Percentiles rank a stretch among this genome's conserved stretches.
phyloP scores from a whole-genome alignment of 345 rosid genomes.

The Gossypium australe region DNA sequence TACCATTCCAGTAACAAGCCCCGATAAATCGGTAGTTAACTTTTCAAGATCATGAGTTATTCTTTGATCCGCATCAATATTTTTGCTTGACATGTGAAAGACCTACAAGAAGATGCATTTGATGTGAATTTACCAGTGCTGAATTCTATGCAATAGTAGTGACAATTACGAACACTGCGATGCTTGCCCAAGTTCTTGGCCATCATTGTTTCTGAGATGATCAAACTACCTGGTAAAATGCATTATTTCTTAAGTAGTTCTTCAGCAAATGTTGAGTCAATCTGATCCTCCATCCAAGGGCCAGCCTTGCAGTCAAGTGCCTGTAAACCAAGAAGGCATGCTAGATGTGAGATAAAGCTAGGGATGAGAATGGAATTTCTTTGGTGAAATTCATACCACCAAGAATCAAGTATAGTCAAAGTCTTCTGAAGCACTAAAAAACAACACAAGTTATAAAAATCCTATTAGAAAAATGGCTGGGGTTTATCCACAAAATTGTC shows the following conservation, averaged over 20 bases:
- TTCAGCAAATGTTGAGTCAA: constrained; percentile 84
- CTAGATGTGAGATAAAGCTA: background rate
- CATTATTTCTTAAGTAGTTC: constrained; percentile 84
- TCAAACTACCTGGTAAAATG: constrained; percentile 80
- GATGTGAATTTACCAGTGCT: constrained; percentile 5
- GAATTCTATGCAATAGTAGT: background rate
- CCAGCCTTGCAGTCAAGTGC: constrained; percentile 76
- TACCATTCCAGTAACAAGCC: constrained; percentile 96
- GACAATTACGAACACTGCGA: background rate
- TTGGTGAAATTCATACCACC: background rate
- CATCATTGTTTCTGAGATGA: constrained; percentile 11
- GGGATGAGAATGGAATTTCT: background rate
- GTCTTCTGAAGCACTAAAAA: background rate
- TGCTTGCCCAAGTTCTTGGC: background rate
- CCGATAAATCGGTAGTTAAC: constrained; percentile 75
- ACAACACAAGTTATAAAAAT: background rate
- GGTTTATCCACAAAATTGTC: background rate
- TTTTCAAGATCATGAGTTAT: constrained; percentile 91
- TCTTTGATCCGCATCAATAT: constrained; percentile 94
- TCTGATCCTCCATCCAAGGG: constrained; percentile 95
- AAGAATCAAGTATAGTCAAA: constrained; percentile 1
- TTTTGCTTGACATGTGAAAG: constrained; percentile 79
- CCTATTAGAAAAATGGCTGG: background rate
- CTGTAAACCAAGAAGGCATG: constrained; percentile 32
- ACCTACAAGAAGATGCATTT: constrained; percentile 41